Percentiles rank a stretch among this genome's conserved stretches.
These are phyloP conservation scores for Cladobotryum mycophilum DNA, from an alignment of 2,329 filamentous ascomycete species.

Conservation along the genomic window DNA sequence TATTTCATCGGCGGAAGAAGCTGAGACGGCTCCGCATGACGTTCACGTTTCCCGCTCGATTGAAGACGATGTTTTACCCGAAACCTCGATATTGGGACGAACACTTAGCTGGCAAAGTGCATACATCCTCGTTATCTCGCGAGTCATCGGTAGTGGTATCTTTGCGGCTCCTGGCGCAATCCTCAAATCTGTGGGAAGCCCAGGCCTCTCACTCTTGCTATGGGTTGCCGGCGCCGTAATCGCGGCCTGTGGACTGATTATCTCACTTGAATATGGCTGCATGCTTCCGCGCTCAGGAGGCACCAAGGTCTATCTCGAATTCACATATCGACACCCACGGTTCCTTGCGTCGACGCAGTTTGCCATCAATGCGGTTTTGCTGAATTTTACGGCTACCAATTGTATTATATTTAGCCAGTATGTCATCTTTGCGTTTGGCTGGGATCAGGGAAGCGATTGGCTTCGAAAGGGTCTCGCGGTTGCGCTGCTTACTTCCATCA, in stretches of 20 bases:
- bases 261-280: conserved; percentile 62
- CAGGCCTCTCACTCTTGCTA: conserved; percentile 54
- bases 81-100: conserved; percentile 51
- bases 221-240: conserved; percentile 59
- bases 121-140: conserved; percentile 61
- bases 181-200: conserved; percentile 58
- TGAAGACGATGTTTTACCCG: conserved; percentile 54
- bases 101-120: conserved; percentile 57
- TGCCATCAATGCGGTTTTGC: conserved; percentile 55
- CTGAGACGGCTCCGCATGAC: not conserved
- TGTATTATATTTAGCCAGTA: conserved; percentile 66
- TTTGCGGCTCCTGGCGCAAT: conserved; percentile 67
- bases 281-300: conserved; percentile 66
- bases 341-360: conserved; percentile 60
- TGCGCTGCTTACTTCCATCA: conserved; percentile 49
- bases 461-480: conserved; percentile 51
- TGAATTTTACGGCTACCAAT: conserved; percentile 64
- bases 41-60: conserved; percentile 23
- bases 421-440: conserved; percentile 50
- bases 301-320: conserved; percentile 65
- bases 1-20: conserved; percentile 1
- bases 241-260: conserved; percentile 53
- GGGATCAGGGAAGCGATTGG: conserved; percentile 43
- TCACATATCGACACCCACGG: conserved; percentile 56
- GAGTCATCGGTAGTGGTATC: conserved; percentile 64